Base-by-base conservation (phyloP, 495 filamentous ascomycete species). In the Staphylotrichum longicolle region DNA sequence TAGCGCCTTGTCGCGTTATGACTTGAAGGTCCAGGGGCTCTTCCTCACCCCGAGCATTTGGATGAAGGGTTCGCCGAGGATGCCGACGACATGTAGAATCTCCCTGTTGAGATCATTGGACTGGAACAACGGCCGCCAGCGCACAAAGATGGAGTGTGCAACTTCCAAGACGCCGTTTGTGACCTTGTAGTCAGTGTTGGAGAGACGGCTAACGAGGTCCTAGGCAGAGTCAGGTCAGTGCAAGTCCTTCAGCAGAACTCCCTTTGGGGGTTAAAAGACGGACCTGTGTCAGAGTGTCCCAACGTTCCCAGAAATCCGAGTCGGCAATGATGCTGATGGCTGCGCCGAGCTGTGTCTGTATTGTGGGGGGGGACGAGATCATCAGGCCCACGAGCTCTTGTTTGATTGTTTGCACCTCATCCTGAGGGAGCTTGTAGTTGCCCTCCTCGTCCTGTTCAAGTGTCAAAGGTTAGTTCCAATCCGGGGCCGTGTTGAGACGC, bases 121-220 rank as follows among this genome's bases (percentile, higher is more conserved):
- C 45, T 89, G 83, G 75, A 93, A 96, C 10, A 98, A 79, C 27
- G 94, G 95, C 57, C 92, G 83, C 95, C 95, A 99, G 62, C 94
- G 81, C 75, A 88, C 90, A 81, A 98, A 99, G 66, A 99, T 97
- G 5, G 93, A 96, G 75, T 99, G 95, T 48, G 95, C 95, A 46
- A 99, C 95, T 75, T 93, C 90, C 59, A 99, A 79, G 10, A 99
- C 92, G 62, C 95, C 95, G 71, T 91, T 93, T 73, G 96, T 98
- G 68, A 87, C 80, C 63, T 84, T 82, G 60, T 85, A 82, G 70
- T 97, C 88, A 61, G 86, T 83, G 6, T 85, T 81, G 11, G 90
- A 88, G 20, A 98, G 81, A 46, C 92, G 88, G 15, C 88, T 90
- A 56, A 97, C 91, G 58, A 99, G 86, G 73, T 98, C 93, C 85